Percentiles rank a stretch among this genome's conserved stretches.
Conservation (phyloP, 2,329 filamentous ascomycete genomes). For the Fusarium coffeatum region DNA sequence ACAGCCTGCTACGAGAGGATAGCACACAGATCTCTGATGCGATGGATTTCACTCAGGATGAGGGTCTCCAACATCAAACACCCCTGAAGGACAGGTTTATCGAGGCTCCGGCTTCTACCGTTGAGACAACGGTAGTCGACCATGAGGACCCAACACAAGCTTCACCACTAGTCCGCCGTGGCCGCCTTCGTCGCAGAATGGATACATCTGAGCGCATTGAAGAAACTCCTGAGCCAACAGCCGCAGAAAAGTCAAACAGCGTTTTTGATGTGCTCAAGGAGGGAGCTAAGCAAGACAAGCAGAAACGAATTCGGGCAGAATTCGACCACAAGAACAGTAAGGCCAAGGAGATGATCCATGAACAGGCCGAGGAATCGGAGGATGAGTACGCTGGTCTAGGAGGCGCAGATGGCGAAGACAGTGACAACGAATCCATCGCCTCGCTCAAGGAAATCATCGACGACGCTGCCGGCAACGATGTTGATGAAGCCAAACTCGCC, state of each 20-base stretch:
- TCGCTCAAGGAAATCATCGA: conserved; percentile 90
- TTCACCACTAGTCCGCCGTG: conserved; percentile 74
- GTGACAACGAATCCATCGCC: conserved; percentile 76
- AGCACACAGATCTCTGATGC: conserved; percentile 75
- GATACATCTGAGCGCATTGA: conserved; percentile 45
- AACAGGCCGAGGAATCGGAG: conserved; percentile 96
- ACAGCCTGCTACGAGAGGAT: conserved; percentile 63
- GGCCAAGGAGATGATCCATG: conserved; percentile 87
- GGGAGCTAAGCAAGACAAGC: conserved; percentile 67
- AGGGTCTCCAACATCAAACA: conserved; percentile 78
- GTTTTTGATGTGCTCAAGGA: conserved; percentile 80
- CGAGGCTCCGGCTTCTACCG: conserved; percentile 73
- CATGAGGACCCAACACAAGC: conserved; percentile 61
- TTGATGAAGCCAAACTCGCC: conserved; percentile 83
- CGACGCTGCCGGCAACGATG: conserved; percentile 80
- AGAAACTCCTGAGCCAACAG: conserved; percentile 36
- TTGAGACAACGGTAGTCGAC: conserved; percentile 71
- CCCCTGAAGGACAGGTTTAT: conserved; percentile 76
- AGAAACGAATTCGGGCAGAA: conserved; percentile 61
- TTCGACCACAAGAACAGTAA: conserved; percentile 90
- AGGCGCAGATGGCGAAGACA: conserved; percentile 88
- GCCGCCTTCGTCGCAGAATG: conserved; percentile 61
- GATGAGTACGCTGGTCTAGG: conserved; percentile 97
- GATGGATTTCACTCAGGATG: conserved; percentile 83
- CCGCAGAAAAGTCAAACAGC: conserved; percentile 42